phyloP scores from a whole-genome alignment of 768 basidiomycete genomes.

The Pisolithus microcarpus region DNA sequence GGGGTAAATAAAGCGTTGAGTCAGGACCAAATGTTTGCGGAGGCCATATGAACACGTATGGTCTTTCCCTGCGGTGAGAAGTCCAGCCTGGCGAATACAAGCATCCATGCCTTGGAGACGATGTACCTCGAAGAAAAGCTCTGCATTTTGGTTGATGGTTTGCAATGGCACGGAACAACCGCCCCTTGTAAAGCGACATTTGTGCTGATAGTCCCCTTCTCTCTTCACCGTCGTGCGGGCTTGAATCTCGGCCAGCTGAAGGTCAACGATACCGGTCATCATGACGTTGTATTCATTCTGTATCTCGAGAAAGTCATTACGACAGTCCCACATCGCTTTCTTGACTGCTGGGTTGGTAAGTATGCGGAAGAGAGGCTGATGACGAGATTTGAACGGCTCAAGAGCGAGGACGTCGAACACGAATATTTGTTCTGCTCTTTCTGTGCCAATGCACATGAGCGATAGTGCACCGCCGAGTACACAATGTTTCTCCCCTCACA shows the following conservation, averaged over 20 bases:
- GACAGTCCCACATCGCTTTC: conserved; percentile 39
- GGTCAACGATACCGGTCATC: conserved; percentile 31
- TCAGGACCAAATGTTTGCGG: neutral
- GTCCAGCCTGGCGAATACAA: conserved; percentile 16
- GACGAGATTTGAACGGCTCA: conserved; percentile 6
- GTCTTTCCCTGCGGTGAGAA: conserved; percentile 26
- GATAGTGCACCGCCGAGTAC: conserved; percentile 24
- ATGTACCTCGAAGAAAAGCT: conserved; percentile 26
- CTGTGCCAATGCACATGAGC: conserved; percentile 30
- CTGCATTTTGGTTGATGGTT: conserved; percentile 5
- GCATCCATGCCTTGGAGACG: conserved; percentile 31
- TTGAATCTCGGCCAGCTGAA: conserved; percentile 35
- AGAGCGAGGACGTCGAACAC: conserved; percentile 33
- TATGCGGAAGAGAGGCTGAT: conserved; percentile 22
- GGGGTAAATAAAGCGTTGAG: neutral
- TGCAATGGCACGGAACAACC: conserved; percentile 18
- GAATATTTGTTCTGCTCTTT: conserved; percentile 26
- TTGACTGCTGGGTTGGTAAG: conserved; percentile 23
- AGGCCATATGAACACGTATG: conserved; percentile 17
- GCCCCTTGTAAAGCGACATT: conserved; percentile 19
- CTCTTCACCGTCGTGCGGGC: conserved; percentile 20
- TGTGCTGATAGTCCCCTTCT: conserved; percentile 21
- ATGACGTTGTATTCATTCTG: conserved; percentile 19
- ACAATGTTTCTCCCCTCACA: conserved; percentile 34
- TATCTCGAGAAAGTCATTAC: conserved; percentile 35